Evolutionary conservation across 2,329 filamentous ascomycete genomes (phyloP).

Genomic region (Colletotrichum simmondsii): DNA sequence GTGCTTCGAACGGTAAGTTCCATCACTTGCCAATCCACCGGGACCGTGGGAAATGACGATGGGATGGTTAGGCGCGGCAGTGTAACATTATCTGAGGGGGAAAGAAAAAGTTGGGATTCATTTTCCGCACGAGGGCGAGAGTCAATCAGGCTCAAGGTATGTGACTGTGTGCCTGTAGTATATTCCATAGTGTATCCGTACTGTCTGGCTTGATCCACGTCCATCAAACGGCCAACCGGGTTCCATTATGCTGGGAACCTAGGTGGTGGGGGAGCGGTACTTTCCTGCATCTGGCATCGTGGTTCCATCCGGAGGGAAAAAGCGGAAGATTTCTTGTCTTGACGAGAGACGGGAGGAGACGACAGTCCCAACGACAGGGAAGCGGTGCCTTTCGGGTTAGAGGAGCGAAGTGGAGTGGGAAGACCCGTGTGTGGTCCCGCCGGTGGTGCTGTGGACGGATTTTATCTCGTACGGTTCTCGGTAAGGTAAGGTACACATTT

Average conservation of each 20-base stretch:
- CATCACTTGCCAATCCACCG: conserved; percentile 3
- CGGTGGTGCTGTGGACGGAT: neutral
- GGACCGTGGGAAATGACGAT: conserved; percentile 6
- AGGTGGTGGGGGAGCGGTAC: conserved; percentile 14
- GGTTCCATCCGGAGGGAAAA: conserved; percentile 11
- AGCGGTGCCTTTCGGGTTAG: neutral
- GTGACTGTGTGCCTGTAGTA: no score
- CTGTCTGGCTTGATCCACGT: neutral
- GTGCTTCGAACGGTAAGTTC: conserved; percentile 3
- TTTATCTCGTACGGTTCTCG: no score
- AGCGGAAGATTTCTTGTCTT: conserved; percentile 14
- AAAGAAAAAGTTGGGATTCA: neutral
- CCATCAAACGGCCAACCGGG: neutral
- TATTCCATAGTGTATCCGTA: no score
- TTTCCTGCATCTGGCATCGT: neutral
- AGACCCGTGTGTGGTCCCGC: neutral
- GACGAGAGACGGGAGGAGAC: neutral
- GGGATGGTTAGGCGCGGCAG: neutral
- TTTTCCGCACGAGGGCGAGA: neutral
- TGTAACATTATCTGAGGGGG: neutral
- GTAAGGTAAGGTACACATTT: neutral
- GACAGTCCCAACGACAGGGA: neutral
- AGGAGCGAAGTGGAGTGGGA: neutral
- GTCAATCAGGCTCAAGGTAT: neutral
- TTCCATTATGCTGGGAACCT: conserved; percentile 12